Evolutionary conservation across 192 early-diverging fungal species (phyloP), one percentile per base, ranked within the genome.

Genomic region (Coemansia sp.): DNA sequence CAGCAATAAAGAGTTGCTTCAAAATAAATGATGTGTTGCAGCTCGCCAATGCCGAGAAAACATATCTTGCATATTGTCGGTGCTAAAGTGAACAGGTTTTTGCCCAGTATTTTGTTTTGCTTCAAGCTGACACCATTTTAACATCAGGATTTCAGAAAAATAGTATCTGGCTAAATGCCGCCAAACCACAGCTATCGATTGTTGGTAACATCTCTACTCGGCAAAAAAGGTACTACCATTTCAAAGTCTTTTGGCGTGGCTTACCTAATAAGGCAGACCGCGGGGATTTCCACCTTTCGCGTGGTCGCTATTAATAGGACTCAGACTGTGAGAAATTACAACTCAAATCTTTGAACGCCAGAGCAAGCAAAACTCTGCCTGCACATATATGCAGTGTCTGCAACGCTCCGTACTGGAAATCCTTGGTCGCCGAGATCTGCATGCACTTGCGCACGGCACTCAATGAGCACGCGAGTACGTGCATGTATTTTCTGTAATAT

Each of bases 281-380:
- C 2, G 28, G 55, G 20, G 55, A 57, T 57, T 57, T 34, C 55
- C 55, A 36, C 37, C 25, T 15, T 48, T 48, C 19, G 47, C 47
- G 47, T 48, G 47, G 1, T 6, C 7, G 12, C 47, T n/a, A 20
- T n/a, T 48, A 48, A 48, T 48, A 48, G 47, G 15, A 48, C 21
- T 8, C 47, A 19, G 44, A 47, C 17, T 47, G 44, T n/a, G 44
- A 47, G 26, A 26, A 26, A 26, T 26, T 26, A 26, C 26, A 3
- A 26, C 2, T 3, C 26, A 26, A 26, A 2, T 5, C 1, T 26
- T 26, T 26, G 26, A 26, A 26, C 26, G 26, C 26, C 26, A 26
- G 31, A 34, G 8, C 8, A 7, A 34, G 31, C 8, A 34, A 5
- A 34, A 34, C 6, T 34, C 6, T 34, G 31, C 6, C 31, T 34